Percentiles rank a stretch among this genome's conserved stretches.
Conservation (phyloP, 169 alveolate species). For the Miamiensis avidus region DNA sequence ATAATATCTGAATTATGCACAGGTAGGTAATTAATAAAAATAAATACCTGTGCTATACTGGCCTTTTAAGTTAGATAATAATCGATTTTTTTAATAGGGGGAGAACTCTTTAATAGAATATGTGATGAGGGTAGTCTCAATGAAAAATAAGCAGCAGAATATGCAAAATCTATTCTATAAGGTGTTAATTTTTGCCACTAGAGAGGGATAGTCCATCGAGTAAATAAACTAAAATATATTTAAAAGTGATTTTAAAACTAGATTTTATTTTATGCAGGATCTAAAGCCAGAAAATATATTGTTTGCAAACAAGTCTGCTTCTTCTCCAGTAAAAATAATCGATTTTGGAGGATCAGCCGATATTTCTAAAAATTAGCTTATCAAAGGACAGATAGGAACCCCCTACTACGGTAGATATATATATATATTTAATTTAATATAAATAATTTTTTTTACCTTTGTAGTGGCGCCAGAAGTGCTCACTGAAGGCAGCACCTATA, state of each 20-base stretch:
- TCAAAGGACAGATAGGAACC: constrained; percentile 23
- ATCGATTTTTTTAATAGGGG: constrained; percentile 2
- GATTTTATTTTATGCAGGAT: constrained; percentile 1
- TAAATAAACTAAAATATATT: no score
- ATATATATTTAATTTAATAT: no score
- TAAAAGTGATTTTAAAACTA: no score
- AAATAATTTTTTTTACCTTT: no score
- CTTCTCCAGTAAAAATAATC: constrained; percentile 10
- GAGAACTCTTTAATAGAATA: constrained; percentile 48
- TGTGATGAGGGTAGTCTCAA: constrained; percentile 9
- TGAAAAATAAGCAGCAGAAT: constrained; percentile 31
- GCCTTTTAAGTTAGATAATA: neutral
- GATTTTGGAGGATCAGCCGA: constrained; percentile 23
- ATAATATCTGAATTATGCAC: constrained; percentile 73
- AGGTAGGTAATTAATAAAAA: neutral
- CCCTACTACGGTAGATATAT: constrained; percentile 10
- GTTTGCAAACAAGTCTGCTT: constrained; percentile 12
- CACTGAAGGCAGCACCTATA: neutral
- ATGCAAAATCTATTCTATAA: constrained; percentile 26
- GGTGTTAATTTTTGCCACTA: constrained; percentile 51
- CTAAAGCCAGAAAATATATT: constrained; percentile 47
- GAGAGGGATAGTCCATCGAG: constrained; percentile 39
- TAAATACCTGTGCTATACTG: neutral
- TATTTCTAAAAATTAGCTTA: neutral
- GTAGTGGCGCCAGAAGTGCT: constrained; percentile 28